Conservation (phyloP, 1,284 basidiomycete species). For the Stereum hirsutum region DNA sequence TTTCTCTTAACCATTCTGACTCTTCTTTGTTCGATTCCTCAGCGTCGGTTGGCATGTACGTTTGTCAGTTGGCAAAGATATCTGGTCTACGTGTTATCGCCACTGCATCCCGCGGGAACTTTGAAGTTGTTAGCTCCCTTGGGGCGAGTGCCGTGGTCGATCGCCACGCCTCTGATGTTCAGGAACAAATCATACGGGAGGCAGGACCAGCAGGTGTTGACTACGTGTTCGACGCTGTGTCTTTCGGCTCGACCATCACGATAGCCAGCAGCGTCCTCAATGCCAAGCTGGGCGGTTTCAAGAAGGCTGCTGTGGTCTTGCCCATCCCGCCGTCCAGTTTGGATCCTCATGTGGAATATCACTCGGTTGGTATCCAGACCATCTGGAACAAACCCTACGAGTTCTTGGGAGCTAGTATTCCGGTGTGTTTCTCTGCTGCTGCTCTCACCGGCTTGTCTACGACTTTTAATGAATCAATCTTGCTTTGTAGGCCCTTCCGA, state of each 20-base stretch:
- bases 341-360: neutral
- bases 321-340: neutral
- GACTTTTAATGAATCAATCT: neutral
- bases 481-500: neutral
- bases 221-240: conserved; percentile 17
- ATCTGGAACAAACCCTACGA: neutral
- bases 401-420: neutral
- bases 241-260: neutral
- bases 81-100: conserved; percentile 20
- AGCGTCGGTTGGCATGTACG: conserved; percentile 1
- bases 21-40: neutral
- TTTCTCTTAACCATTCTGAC: neutral
- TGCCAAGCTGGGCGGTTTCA: neutral
- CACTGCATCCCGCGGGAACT: conserved; percentile 28
- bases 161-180: conserved; percentile 17
- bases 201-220: conserved; percentile 14
- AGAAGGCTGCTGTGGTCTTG: neutral
- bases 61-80: neutral
- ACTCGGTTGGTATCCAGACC: neutral
- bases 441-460: neutral
- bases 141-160: conserved; percentile 33
- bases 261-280: neutral
- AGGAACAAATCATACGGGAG: conserved; percentile 15
- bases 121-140: conserved; percentile 24
- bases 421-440: neutral